A percentile compares a stretch with the other conserved stretches of the same genome.
Evolutionary conservation across 1,284 basidiomycete genomes (phyloP).

Genomic region (Porodaedalea pini): DNA sequence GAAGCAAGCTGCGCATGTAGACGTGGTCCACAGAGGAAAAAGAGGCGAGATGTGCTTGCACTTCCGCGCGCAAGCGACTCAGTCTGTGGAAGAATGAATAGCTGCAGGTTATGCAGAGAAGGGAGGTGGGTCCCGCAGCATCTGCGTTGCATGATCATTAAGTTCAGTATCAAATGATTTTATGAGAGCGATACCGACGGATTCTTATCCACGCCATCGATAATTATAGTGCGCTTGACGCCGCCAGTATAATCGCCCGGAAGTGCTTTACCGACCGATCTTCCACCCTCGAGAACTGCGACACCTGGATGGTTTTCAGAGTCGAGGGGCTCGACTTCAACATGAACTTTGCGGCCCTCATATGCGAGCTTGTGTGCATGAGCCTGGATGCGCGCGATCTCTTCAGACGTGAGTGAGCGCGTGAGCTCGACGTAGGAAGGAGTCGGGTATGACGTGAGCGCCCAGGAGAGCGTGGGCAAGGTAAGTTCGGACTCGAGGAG

Average conservation of each 20-base stretch:
- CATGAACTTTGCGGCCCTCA: constrained; percentile 30
- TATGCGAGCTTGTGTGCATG: constrained; percentile 32
- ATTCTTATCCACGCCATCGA: constrained; percentile 78
- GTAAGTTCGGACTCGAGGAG: constrained; percentile 65
- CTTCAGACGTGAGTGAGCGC: constrained; percentile 35
- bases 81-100: constrained; percentile 66
- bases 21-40: constrained; percentile 78
- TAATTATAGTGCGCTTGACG: constrained; percentile 76
- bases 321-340: constrained; percentile 57
- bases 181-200: constrained; percentile 46
- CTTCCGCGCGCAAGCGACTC: constrained; percentile 56
- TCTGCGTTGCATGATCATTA: constrained; percentile 34
- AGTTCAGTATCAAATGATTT: background rate
- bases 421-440: constrained; percentile 43
- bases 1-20: constrained; percentile 58
- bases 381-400: constrained; percentile 37
- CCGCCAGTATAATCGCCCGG: constrained; percentile 73
- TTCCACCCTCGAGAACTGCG: constrained; percentile 40
- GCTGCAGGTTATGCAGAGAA: constrained; percentile 64
- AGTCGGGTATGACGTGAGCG: constrained; percentile 61
- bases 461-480: constrained; percentile 84
- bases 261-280: constrained; percentile 53
- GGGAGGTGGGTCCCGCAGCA: constrained; percentile 88
- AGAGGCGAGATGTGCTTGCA: constrained; percentile 66
- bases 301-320: constrained; percentile 35